Conservation (phyloP, 1,284 basidiomycete species). For the Stereum hirsutum region DNA sequence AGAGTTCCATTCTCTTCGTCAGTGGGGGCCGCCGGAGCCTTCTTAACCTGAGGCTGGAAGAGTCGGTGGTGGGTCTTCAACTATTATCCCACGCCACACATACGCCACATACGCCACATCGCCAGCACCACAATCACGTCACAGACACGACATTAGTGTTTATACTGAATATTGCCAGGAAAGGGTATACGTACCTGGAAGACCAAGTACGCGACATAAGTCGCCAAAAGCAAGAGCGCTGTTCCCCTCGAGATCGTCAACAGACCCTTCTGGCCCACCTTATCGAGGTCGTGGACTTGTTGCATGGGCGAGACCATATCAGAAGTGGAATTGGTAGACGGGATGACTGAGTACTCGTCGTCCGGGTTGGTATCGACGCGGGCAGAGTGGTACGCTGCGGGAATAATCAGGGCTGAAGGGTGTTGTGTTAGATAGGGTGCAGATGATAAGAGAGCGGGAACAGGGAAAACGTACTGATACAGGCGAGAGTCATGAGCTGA, state of each 20-base stretch:
- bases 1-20: not conserved
- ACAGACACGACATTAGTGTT: not conserved
- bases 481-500: slow-evolving; percentile 79
- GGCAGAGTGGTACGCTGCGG: slow-evolving; percentile 77
- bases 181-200: slow-evolving; percentile 49
- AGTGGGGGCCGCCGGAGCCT: not conserved
- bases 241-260: slow-evolving; percentile 81
- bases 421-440: not conserved
- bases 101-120: too few species aligned
- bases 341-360: too few species aligned
- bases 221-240: slow-evolving; percentile 68
- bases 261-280: slow-evolving; percentile 40
- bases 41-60: slow-evolving; percentile 32
- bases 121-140: too few species aligned
- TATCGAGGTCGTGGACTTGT: slow-evolving; percentile 17
- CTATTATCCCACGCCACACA: too few species aligned
- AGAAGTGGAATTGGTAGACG: too few species aligned
- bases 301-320: too few species aligned
- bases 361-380: too few species aligned
- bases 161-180: not conserved
- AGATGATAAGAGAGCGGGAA: not conserved
- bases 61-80: slow-evolving; percentile 41
- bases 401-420: slow-evolving; percentile 69
- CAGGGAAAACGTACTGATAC: slow-evolving; percentile 56
- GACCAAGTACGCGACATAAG: slow-evolving; percentile 76